phyloP scores from a whole-genome alignment of 2,329 filamentous ascomycete genomes.

The Cordyceps pruinosa region DNA sequence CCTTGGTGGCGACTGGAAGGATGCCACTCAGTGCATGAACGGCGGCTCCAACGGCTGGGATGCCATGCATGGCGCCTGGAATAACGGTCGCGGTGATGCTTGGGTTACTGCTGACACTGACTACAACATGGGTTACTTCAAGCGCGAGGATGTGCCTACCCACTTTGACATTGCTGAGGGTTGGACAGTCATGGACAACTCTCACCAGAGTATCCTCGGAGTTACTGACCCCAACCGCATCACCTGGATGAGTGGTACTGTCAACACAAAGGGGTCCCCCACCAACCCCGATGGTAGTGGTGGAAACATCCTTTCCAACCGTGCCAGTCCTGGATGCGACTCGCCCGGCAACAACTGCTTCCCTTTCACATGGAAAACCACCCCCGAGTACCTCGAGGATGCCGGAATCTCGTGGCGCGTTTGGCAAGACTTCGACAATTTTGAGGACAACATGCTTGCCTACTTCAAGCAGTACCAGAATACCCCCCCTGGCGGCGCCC shows the following conservation, averaged over 20 bases:
- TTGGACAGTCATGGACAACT: slow-evolving; percentile 33
- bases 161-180: slow-evolving; percentile 49
- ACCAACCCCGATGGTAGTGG: slow-evolving; percentile 29
- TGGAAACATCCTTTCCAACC: slow-evolving; percentile 42
- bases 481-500: slow-evolving; percentile 29
- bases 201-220: slow-evolving; percentile 12
- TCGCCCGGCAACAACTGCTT: slow-evolving; percentile 39
- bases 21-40: slow-evolving; percentile 45
- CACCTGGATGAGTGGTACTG: slow-evolving; percentile 31
- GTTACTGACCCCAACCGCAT: slow-evolving; percentile 42
- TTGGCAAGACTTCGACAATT: slow-evolving; percentile 42
- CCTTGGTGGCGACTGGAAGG: slow-evolving; percentile 35
- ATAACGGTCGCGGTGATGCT: slow-evolving; percentile 41
- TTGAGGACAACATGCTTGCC: slow-evolving; percentile 46
- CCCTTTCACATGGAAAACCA: slow-evolving; percentile 45
- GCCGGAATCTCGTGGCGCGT: slow-evolving; percentile 44
- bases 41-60: slow-evolving; percentile 45
- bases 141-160: slow-evolving; percentile 43
- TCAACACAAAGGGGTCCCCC: slow-evolving; percentile 39
- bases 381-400: slow-evolving; percentile 40
- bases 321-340: slow-evolving; percentile 30
- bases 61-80: slow-evolving; percentile 44
- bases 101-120: slow-evolving; percentile 31
- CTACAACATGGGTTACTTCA: slow-evolving; percentile 39
- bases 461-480: slow-evolving; percentile 45